A percentile compares a stretch with the other conserved stretches of the same genome.
Conservation (phyloP, 1,139 yeast genomes). For the Lodderomyces oxycetoniae region DNA sequence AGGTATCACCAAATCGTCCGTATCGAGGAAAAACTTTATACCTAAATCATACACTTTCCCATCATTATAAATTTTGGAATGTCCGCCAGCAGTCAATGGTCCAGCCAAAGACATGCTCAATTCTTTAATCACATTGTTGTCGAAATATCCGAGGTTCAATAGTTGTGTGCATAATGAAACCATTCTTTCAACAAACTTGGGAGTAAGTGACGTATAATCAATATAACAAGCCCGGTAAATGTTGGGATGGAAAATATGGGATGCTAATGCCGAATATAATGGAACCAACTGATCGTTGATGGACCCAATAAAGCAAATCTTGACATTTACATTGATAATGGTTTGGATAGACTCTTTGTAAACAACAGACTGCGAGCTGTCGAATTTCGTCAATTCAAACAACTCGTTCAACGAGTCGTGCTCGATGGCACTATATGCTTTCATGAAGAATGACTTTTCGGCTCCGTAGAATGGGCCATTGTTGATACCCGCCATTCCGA, state of each 20-base stretch:
- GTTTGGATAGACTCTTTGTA: constrained; percentile 64
- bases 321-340: constrained; percentile 66
- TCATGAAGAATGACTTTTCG: constrained; percentile 76
- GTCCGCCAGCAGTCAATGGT: constrained; percentile 91
- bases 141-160: constrained; percentile 63
- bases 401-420: constrained; percentile 79
- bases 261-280: constrained; percentile 78
- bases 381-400: constrained; percentile 79
- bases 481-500: constrained; percentile 95
- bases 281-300: constrained; percentile 93
- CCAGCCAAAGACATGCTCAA: constrained; percentile 82
- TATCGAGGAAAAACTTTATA: constrained; percentile 67
- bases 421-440: constrained; percentile 88
- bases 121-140: constrained; percentile 76
- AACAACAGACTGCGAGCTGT: constrained; percentile 65
- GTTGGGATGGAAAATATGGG: constrained; percentile 83
- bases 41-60: constrained; percentile 81
- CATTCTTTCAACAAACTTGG: constrained; percentile 42
- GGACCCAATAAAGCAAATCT: constrained; percentile 77
- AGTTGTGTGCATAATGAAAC: constrained; percentile 47
- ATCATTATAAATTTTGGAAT: constrained; percentile 83
- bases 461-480: constrained; percentile 91
- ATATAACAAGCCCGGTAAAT: constrained; percentile 85
- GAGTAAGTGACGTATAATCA: constrained; percentile 56
- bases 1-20: constrained; percentile 55